phyloP scores from a whole-genome alignment of 2,329 filamentous ascomycete genomes.

The Beauveria caledonica region DNA sequence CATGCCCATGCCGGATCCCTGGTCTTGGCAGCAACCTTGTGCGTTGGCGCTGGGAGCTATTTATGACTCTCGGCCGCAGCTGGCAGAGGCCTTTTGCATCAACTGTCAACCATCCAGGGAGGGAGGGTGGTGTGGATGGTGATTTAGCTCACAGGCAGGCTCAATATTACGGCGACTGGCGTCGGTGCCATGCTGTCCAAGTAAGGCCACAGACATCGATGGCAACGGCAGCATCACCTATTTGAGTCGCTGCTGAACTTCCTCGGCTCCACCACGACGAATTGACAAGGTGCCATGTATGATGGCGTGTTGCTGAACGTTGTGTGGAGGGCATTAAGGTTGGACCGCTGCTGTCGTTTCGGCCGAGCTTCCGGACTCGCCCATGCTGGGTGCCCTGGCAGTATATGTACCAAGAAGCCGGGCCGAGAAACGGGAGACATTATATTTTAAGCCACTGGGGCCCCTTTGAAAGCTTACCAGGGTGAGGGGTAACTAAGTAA shows the following conservation, averaged over 20 bases:
- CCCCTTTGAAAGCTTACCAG: not conserved
- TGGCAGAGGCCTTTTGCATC: not conserved
- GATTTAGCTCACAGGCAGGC: not conserved
- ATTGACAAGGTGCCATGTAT: not conserved
- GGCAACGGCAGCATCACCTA: not conserved
- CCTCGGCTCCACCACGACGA: not conserved
- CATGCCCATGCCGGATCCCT: constrained; percentile 6
- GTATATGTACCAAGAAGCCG: not conserved
- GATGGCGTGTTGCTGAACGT: not conserved
- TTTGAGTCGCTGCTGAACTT: not conserved
- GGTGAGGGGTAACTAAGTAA: not conserved
- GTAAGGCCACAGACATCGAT: not conserved
- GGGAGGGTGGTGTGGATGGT: not conserved
- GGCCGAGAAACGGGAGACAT: constrained; percentile 3
- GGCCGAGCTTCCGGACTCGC: constrained; percentile 6
- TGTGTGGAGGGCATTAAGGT: not conserved
- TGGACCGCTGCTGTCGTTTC: not conserved
- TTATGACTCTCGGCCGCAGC: not conserved
- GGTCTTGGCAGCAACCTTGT: constrained; percentile 9
- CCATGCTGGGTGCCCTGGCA: not conserved
- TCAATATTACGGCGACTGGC: not conserved
- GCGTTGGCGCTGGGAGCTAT: constrained; percentile 3
- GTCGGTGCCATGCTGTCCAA: not conserved
- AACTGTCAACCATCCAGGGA: not conserved
- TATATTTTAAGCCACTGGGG: not conserved